phyloP scores from a whole-genome alignment of 176 grass and related monocot species.

The Saccharum spontaneum region DNA sequence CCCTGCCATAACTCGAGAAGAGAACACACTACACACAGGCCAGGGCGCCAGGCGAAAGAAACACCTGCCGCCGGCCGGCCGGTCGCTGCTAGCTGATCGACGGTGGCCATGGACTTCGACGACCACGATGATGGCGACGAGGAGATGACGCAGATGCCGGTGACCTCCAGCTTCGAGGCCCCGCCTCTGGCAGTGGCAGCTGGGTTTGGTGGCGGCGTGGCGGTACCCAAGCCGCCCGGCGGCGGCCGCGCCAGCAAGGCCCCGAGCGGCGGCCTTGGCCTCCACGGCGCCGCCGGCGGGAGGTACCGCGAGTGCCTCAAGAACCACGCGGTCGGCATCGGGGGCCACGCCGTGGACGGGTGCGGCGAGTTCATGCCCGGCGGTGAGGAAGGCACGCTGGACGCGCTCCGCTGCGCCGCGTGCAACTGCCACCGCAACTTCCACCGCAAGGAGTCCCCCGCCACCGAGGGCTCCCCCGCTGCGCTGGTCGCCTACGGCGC shows the following conservation, averaged over 20 bases:
- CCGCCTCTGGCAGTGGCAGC: neutral
- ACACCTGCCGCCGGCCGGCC: neutral
- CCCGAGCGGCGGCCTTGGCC: neutral
- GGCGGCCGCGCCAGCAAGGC: neutral
- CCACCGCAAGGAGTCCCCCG: constrained; percentile 57
- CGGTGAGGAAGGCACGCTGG: constrained; percentile 65
- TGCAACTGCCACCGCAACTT: constrained; percentile 92
- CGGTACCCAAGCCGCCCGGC: constrained; percentile 12
- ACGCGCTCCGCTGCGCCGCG: constrained; percentile 83
- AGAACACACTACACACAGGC: neutral
- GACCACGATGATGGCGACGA: constrained; percentile 62
- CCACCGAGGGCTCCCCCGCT: constrained; percentile 31
- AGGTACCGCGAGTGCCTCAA: constrained; percentile 88
- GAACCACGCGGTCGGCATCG: constrained; percentile 82
- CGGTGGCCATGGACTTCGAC: constrained; percentile 61
- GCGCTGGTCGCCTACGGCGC: constrained; percentile 44
- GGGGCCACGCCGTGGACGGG: constrained; percentile 75
- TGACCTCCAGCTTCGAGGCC: constrained; percentile 62
- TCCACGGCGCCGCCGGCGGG: neutral
- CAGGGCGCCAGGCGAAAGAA: neutral
- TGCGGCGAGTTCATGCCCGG: constrained; percentile 94
- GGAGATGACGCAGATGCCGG: constrained; percentile 46
- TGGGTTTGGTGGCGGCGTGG: neutral
- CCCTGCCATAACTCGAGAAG: constrained; percentile 22
- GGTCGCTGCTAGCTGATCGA: neutral